Conservation (phyloP, 2,329 filamentous ascomycete species). For the Beauveria australis region DNA sequence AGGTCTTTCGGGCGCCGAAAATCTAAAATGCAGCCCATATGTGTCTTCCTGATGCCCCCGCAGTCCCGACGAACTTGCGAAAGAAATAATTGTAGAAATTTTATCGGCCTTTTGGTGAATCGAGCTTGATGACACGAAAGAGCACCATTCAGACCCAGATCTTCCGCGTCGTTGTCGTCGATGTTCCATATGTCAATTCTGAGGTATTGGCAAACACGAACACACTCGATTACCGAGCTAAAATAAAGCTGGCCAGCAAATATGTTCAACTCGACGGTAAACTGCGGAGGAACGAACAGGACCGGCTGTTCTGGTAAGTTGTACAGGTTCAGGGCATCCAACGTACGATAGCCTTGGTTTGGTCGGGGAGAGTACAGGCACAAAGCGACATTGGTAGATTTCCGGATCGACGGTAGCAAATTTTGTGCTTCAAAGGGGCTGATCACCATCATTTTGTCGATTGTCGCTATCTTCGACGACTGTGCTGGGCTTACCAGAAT, state of each 20-base stretch:
- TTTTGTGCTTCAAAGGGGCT: slow-evolving; percentile 52
- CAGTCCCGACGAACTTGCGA: slow-evolving; percentile 29
- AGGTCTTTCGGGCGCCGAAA: not conserved
- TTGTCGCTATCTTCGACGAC: not conserved
- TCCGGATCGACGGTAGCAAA: slow-evolving; percentile 32
- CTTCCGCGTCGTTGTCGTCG: not conserved
- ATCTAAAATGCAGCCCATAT: slow-evolving; percentile 22
- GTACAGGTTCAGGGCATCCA: not conserved
- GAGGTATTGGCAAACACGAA: slow-evolving; percentile 39
- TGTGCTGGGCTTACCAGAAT: not conserved
- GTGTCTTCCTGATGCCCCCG: slow-evolving; percentile 16
- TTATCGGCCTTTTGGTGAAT: slow-evolving; percentile 26
- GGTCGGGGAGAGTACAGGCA: slow-evolving; percentile 33
- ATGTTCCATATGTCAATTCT: slow-evolving; percentile 28
- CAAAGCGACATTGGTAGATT: slow-evolving; percentile 27
- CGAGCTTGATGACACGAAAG: no score
- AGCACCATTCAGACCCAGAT: not conserved
- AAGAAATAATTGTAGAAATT: slow-evolving; percentile 29
- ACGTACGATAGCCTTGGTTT: not conserved
- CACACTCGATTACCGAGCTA: slow-evolving; percentile 44
- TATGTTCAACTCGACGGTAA: slow-evolving; percentile 44
- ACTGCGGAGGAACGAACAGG: not conserved
- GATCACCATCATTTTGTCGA: slow-evolving; percentile 39
- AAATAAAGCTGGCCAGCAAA: slow-evolving; percentile 64
- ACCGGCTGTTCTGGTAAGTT: not conserved